Base-by-base conservation (phyloP, 805 yeast genomes). In the Sporopachydermia quercuum region DNA sequence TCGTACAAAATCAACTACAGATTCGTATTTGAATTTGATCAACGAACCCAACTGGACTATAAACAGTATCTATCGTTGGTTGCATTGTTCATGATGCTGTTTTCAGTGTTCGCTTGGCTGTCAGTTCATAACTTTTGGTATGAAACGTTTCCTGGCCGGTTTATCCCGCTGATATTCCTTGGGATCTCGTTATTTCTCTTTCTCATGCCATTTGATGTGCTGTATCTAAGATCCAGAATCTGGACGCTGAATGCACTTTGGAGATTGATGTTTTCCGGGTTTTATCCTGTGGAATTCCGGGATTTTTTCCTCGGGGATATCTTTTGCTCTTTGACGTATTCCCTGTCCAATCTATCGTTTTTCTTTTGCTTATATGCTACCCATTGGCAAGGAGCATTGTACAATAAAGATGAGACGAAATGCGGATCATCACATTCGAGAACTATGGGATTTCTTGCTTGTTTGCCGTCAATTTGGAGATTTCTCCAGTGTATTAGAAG, bases 261-360 rank as follows among this genome's bases (percentile, higher is more conserved):
- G 67, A 66, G 98, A 51, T 61, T 91, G 38, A 19, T 78, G 0
- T 63, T 82, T 5, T 80, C 94, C 1, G 97, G 97, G 0, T 64
- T 86, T 35, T 91, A 79, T 51, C 96, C 97, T 0, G 96, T 91
- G 40, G 97, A 89, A 59, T 91, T 91, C 54, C 69, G 87, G 42
- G 98, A 91, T 58, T 89, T 91, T 65, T 85, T 84, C 55, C 46
- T 89, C 37, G 98, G 97, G 15, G 98, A 91, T 57, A 77, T 91
- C 19, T 63, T 89, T 39, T 82, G 94, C 57, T 81, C 94, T 18
- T 64, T 91, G 50, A 82, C 95, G 1, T 91, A 91, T 58, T 71
- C 96, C 0, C 63, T 85, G 62, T 81, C 95, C 3, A 89, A 87
- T 48, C 60, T 83, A 36, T 80, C 93, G 1, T 73, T 86, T 56